Evolutionary conservation across 768 basidiomycete species (phyloP).

Genomic region (Artomyces pyxidatus): DNA sequence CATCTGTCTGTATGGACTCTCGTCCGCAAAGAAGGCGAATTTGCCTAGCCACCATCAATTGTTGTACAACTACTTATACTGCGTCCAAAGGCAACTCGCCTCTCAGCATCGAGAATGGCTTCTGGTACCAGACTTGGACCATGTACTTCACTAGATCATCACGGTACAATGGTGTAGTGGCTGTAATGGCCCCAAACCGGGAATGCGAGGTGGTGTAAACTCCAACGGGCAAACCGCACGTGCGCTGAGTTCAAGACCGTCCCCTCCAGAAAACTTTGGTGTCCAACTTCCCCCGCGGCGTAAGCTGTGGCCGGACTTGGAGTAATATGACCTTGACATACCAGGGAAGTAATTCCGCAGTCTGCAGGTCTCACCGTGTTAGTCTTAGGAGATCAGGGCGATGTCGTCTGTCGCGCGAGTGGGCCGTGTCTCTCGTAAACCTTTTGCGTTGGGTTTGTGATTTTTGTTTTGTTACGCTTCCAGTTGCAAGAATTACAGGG

Average conservation of each 20-base stretch:
- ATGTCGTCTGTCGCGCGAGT: slow-evolving; percentile 74
- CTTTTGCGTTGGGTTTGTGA: slow-evolving; percentile 41
- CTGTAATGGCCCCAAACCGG: slow-evolving; percentile 76
- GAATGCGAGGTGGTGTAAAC: slow-evolving; percentile 62
- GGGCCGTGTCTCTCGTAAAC: slow-evolving; percentile 71
- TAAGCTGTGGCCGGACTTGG: slow-evolving; percentile 62
- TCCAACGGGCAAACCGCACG: slow-evolving; percentile 52
- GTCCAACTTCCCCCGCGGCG: slow-evolving; percentile 57
- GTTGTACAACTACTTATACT: too few relatives aligned
- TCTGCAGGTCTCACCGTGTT: slow-evolving; percentile 81
- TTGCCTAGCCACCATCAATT: too few relatives aligned
- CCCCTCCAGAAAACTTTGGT: slow-evolving; percentile 95
- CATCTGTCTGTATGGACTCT: too few relatives aligned
- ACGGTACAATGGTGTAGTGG: slow-evolving; percentile 50
- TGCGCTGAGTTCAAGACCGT: slow-evolving; percentile 90
- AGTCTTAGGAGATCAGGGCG: slow-evolving; percentile 87
- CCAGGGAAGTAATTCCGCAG: slow-evolving; percentile 94
- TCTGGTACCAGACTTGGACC: too few relatives aligned
- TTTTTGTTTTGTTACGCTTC: too few relatives aligned
- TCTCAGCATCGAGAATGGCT: too few relatives aligned
- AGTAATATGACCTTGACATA: slow-evolving; percentile 79
- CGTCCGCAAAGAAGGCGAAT: too few relatives aligned
- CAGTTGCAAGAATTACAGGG: too few relatives aligned
- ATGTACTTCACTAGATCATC: too few relatives aligned
- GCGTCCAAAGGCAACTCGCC: too few relatives aligned